Percentiles rank a stretch among this genome's conserved stretches.
phyloP scores from a whole-genome alignment of 2,329 filamentous ascomycete species.

The Nemania sp. region DNA sequence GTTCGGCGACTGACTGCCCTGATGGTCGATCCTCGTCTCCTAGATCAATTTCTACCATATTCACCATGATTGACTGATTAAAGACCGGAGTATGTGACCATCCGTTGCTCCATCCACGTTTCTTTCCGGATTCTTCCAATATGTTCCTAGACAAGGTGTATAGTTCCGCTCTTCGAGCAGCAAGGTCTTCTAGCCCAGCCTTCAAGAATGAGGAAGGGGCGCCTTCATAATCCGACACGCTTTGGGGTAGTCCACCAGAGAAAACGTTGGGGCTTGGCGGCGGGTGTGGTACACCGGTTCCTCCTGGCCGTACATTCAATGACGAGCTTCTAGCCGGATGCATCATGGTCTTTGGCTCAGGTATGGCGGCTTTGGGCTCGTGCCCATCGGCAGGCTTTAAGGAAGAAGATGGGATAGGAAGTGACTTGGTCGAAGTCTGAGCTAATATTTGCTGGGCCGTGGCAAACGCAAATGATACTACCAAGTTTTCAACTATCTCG shows the following conservation, averaged over 20 bases:
- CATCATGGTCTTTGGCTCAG: constrained; percentile 71
- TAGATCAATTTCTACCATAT: constrained; percentile 62
- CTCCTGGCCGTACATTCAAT: constrained; percentile 49
- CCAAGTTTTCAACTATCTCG: constrained; percentile 70
- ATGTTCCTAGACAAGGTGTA: constrained; percentile 79
- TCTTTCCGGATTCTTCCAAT: constrained; percentile 72
- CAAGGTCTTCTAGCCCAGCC: constrained; percentile 76
- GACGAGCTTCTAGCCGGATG: constrained; percentile 69
- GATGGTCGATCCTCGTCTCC: constrained; percentile 46
- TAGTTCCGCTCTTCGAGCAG: constrained; percentile 80
- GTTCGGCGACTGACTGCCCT: constrained; percentile 10
- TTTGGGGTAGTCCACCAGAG: constrained; percentile 48
- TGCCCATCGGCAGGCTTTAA: constrained; percentile 50
- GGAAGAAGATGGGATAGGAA: constrained; percentile 66
- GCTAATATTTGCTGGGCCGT: constrained; percentile 75
- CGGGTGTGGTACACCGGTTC: constrained; percentile 36
- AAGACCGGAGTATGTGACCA: constrained; percentile 66
- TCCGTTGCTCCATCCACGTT: constrained; percentile 74
- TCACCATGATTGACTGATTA: constrained; percentile 47
- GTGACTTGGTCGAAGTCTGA: constrained; percentile 70
- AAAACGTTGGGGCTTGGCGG: constrained; percentile 58
- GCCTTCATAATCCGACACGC: constrained; percentile 45
- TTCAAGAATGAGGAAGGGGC: constrained; percentile 57
- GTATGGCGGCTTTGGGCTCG: constrained; percentile 65
- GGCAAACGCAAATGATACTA: constrained; percentile 77